phyloP scores from a whole-genome alignment of 108 stramenopile genomes.

The Thalassiosira profunda region DNA sequence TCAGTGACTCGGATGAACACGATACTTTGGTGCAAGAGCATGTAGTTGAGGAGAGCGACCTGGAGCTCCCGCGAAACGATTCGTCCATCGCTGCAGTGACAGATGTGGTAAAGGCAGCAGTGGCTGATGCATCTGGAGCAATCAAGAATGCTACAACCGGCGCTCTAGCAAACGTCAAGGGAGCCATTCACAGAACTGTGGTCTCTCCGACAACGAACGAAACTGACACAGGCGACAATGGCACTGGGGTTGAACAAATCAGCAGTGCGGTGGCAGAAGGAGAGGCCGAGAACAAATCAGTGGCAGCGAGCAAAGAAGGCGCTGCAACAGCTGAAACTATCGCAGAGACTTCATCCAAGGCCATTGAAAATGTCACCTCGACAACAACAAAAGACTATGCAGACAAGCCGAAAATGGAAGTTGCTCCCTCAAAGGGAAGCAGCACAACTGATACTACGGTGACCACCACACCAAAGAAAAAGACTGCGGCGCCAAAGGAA shows the following conservation, averaged over 20 bases:
- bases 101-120: slow-evolving; percentile 28
- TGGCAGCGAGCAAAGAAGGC: not conserved
- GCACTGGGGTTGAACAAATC: not conserved
- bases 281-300: not conserved
- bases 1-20: not conserved
- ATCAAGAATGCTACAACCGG: not conserved
- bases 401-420: not conserved
- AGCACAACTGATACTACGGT: not conserved
- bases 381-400: slow-evolving; percentile 4
- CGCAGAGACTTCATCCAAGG: not conserved
- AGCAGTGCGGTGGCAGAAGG: not conserved
- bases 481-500: not conserved
- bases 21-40: not conserved
- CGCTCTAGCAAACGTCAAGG: not conserved
- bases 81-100: slow-evolving; percentile 1
- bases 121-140: slow-evolving; percentile 24
- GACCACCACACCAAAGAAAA: not conserved
- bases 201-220: not conserved
- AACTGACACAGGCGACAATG: not conserved
- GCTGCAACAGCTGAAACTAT: not conserved
- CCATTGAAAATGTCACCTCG: not conserved
- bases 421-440: not conserved
- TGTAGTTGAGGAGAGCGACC: not conserved
- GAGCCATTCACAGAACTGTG: not conserved
- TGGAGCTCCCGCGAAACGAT: slow-evolving; percentile 6